Conservation (phyloP, 805 yeast species). For the Wickerhamiella azymoides region DNA sequence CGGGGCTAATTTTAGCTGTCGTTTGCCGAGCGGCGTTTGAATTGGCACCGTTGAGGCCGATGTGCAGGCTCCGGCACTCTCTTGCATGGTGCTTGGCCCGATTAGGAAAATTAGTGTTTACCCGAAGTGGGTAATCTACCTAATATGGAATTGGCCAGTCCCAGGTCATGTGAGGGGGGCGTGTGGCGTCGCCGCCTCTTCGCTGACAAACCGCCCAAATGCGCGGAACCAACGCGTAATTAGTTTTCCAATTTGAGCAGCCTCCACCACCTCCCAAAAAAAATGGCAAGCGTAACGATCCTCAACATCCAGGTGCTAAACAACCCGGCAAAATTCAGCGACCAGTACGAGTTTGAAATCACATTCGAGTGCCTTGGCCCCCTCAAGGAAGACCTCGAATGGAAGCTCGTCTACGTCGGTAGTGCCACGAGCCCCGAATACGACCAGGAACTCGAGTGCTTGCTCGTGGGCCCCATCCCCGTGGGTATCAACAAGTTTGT, state of each 20-base stretch:
- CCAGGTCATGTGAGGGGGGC: too few species aligned
- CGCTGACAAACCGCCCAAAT: neutral
- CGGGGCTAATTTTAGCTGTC: neutral
- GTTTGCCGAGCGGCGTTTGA: neutral
- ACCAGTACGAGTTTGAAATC: slow-evolving; percentile 90
- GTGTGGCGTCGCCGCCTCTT: too few species aligned
- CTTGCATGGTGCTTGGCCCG: neutral
- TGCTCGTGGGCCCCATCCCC: slow-evolving; percentile 97
- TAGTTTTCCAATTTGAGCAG: neutral
- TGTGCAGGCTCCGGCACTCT: neutral
- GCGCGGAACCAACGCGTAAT: neutral
- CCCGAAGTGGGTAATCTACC: neutral
- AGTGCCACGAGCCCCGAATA: slow-evolving; percentile 88
- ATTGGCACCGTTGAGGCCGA: neutral
- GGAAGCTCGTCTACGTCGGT: slow-evolving; percentile 96
- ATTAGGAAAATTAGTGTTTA: neutral
- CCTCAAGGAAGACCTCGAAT: slow-evolving; percentile 79
- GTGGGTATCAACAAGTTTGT: slow-evolving; percentile 91
- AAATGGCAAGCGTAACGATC: slow-evolving; percentile 85
- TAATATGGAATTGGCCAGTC: too few species aligned
- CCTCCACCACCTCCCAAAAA: too few species aligned
- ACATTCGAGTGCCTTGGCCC: slow-evolving; percentile 96
- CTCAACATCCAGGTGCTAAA: slow-evolving; percentile 83
- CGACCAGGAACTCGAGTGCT: slow-evolving; percentile 91
- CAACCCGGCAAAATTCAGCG: slow-evolving; percentile 88